Base-by-base conservation (phyloP, 1,284 basidiomycete genomes). In the Macrocybe sp. region DNA sequence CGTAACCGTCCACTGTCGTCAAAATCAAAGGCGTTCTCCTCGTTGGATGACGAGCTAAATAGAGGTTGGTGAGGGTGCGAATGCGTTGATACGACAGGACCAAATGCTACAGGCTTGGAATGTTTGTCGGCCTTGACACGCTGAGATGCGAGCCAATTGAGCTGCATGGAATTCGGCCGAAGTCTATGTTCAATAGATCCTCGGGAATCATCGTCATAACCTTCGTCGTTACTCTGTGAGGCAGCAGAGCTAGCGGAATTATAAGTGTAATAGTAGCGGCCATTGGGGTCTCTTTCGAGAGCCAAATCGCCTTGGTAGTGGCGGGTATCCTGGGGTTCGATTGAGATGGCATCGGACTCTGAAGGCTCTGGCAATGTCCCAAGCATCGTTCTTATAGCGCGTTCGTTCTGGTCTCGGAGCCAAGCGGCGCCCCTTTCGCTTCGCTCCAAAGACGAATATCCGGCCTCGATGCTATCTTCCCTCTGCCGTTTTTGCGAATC, bases 381-480 rank as follows among this genome's bases (percentile, higher is more conserved):
- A 1, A 86, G 64, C 69, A 75, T 79, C 10, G 75, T 70, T 35
- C 77, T 76, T 48, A 85, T 72, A 0, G 73, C 70, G 6, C 82
- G 76, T 37, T 80, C 76, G 46, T 80, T 89, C 65, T 95, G 92
- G 53, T 93, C 89, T 30, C 79, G 76, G 37, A 95, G 64, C 92
- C 92, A 95, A 37, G 84, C 77, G 3, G 79, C 79, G 0, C 88
- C 87, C 3, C 87, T 77, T 56, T 87, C 81, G 48, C 73, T 74
- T 11, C 73, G 70, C 14, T 72, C 67, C 31, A 78, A 64, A 12
- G 69, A 65, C n/a, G 72, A 68, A 28, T 69, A 63, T 39, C 75
- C 64, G 28, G 75, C 64, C 28, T 71, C 72, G 0, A 75, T 70
- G 4, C 65, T 59, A 44, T 72, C 70, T 38, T 72, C 69, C 43